phyloP scores from a whole-genome alignment of 805 yeast genomes.

The Saturnispora silvae region DNA sequence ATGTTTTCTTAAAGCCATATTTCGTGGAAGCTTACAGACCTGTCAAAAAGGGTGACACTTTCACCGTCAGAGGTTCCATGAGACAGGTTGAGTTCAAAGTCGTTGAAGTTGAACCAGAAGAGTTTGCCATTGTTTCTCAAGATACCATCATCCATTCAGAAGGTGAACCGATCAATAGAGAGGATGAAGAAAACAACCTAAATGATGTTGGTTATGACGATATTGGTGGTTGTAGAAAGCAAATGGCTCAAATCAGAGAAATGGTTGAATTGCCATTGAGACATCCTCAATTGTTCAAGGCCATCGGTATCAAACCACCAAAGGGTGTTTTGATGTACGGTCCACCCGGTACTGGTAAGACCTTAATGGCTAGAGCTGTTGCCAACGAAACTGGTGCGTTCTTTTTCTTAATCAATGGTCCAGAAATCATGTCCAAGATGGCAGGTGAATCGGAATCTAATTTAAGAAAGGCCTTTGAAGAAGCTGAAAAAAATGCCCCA shows the following conservation, averaged over 20 bases:
- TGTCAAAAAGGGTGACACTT: conserved; percentile 93
- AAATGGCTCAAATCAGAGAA: conserved; percentile 99
- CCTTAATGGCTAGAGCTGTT: conserved; percentile 98
- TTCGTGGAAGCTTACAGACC: conserved; percentile 99
- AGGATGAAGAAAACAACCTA: conserved; percentile 93
- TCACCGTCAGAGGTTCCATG: conserved; percentile 97
- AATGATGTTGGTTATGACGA: conserved; percentile 98
- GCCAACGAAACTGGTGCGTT: conserved; percentile 99
- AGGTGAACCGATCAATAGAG: conserved; percentile 97
- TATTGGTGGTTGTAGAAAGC: conserved; percentile 98
- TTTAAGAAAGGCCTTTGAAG: conserved; percentile 95
- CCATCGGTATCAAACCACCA: conserved; percentile 98
- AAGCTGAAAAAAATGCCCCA: conserved; percentile 98
- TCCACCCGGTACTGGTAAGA: conserved; percentile 99
- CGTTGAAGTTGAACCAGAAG: conserved; percentile 96
- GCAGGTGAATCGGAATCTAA: conserved; percentile 99
- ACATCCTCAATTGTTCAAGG: conserved; percentile 96
- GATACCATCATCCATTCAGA: conserved; percentile 97
- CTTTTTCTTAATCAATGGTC: conserved; percentile 96
- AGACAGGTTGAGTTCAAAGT: conserved; percentile 98
- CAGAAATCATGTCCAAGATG: conserved; percentile 99
- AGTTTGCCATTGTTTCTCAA: conserved; percentile 95
- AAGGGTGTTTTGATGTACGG: conserved; percentile 97
- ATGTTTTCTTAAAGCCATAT: conserved; percentile 92
- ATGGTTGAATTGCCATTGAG: conserved; percentile 95